A percentile compares a stretch with the other conserved stretches of the same genome.
phyloP scores from a whole-genome alignment of 106 monocot genomes.

The Agapanthus africanus region DNA sequence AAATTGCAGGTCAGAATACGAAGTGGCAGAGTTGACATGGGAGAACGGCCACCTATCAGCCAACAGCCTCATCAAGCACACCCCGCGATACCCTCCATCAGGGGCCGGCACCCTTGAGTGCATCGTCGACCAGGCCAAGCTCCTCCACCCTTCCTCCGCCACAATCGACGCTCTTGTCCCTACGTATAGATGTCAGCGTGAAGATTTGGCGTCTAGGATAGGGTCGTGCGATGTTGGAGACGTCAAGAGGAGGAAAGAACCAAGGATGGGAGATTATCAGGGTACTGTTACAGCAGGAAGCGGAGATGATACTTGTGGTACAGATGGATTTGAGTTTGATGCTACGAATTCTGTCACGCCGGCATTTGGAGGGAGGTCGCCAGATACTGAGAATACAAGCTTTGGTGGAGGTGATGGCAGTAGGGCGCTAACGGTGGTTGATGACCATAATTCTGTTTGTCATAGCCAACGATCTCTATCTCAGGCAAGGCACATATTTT shows the following conservation, averaged over 20 bases:
- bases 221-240: not conserved
- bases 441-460: constrained; percentile 40
- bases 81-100: constrained; percentile 24
- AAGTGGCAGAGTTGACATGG: constrained; percentile 85
- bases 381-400: constrained; percentile 55
- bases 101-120: constrained; percentile 48
- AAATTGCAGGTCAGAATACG: constrained; percentile 25
- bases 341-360: not conserved
- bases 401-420: constrained; percentile 7
- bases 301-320: not conserved
- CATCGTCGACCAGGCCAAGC: constrained; percentile 57
- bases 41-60: constrained; percentile 53
- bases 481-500: constrained; percentile 4
- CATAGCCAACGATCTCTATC: constrained; percentile 30
- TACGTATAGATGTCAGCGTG: not conserved
- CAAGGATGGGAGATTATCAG: not conserved
- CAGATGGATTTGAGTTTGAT: not conserved
- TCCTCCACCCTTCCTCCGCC: constrained; percentile 3
- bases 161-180: constrained; percentile 1
- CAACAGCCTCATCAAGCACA: constrained; percentile 35
- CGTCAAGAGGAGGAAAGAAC: constrained; percentile 6
- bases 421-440: not conserved
- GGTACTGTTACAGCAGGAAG: not conserved
- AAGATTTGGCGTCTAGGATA: constrained; percentile 2
- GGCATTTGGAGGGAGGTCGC: constrained; percentile 20